Conservation (phyloP, 495 filamentous ascomycete species). For the Tuber magnatum region DNA sequence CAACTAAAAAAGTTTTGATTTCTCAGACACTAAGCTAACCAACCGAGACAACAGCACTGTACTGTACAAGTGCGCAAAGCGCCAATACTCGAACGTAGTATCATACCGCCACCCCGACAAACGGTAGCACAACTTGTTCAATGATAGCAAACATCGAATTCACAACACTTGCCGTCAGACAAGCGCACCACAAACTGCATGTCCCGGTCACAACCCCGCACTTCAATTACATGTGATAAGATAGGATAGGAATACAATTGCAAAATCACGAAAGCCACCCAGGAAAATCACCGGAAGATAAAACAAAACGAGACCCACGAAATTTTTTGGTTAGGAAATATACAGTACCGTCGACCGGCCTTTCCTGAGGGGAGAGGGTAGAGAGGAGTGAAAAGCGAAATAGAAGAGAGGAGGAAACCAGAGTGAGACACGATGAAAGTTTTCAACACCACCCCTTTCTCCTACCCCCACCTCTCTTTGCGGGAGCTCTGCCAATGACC, state of each 20-base stretch:
- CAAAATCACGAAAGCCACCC: not conserved
- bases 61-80: not conserved
- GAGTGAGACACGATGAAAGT: not conserved
- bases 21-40: not conserved
- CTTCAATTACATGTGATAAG: not conserved
- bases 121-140: not conserved
- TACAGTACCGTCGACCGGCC: not conserved
- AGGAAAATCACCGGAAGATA: not conserved
- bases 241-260: not conserved
- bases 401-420: not conserved
- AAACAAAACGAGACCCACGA: not conserved
- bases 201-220: not conserved
- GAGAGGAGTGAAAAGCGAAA: not conserved
- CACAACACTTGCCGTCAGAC: not conserved
- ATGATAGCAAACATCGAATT: not conserved
- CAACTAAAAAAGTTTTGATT: not conserved
- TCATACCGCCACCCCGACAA: not conserved
- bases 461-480: not conserved
- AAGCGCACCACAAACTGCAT: not conserved
- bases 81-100: not conserved
- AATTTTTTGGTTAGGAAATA: not conserved
- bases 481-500: slow-evolving; percentile 5
- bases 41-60: not conserved
- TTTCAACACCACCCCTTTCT: not conserved
- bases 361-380: not conserved